These are phyloP conservation scores for Penicillium griseofulvum DNA, from an alignment of 2,329 filamentous ascomycete species.

Conservation along the genomic window DNA sequence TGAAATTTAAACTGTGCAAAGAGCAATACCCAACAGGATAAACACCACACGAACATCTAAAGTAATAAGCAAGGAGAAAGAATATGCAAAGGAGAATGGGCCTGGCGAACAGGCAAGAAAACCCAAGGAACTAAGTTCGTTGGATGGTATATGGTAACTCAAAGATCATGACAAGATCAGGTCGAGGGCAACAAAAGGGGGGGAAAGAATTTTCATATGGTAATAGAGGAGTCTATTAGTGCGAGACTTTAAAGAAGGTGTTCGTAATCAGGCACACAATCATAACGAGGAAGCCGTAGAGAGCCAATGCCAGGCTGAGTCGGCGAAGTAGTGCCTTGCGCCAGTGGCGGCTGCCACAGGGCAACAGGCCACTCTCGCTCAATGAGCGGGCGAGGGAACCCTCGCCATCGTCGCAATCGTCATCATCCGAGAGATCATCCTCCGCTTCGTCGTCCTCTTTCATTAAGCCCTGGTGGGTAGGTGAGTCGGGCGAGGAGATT, in stretches of 20 bases:
- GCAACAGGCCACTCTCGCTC: conserved; percentile 58
- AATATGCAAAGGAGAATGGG: background rate
- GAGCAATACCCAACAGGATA: background rate
- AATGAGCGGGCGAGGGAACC: conserved; percentile 44
- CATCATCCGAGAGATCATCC: conserved; percentile 50
- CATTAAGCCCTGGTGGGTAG: conserved; percentile 77
- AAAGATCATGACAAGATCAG: background rate
- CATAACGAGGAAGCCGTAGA: conserved; percentile 89
- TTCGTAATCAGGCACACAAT: conserved; percentile 82
- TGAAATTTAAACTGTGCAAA: background rate
- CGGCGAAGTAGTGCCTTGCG: conserved; percentile 64
- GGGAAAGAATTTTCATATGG: background rate
- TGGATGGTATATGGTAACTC: background rate
- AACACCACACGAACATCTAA: background rate
- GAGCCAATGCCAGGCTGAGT: conserved; percentile 69
- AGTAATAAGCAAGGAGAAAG: background rate
- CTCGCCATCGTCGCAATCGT: conserved; percentile 32
- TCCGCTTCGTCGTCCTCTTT: conserved; percentile 82
- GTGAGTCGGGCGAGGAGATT: conserved; percentile 84
- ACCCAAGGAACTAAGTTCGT: background rate
- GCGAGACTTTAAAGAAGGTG: conserved; percentile 68
- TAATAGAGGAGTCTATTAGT: conserved; percentile 43
- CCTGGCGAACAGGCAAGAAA: background rate
- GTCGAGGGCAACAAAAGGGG: background rate
- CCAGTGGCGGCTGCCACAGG: conserved; percentile 63